phyloP scores from a whole-genome alignment of 78 protist genomes.

The Reticulomyxa filosa region DNA sequence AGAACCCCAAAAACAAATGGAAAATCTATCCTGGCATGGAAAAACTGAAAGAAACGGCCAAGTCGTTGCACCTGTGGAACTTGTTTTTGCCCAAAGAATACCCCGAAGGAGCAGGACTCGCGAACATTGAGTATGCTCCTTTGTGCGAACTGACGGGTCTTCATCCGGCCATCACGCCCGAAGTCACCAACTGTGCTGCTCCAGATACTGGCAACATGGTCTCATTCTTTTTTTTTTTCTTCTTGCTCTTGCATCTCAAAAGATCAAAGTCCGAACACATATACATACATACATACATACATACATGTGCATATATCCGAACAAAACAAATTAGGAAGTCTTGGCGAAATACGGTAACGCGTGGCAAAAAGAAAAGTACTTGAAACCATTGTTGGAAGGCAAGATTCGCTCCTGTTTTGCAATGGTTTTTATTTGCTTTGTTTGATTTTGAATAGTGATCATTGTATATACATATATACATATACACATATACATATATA shows the following conservation, averaged over 20 bases:
- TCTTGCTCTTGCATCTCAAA: too few relatives aligned
- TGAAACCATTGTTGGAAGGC: constrained; percentile 45
- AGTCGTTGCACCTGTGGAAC: neutral
- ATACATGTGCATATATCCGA: neutral
- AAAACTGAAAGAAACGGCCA: neutral
- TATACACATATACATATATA: neutral
- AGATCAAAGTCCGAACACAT: neutral
- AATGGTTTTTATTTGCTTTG: too few relatives aligned
- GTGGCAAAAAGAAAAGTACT: constrained; percentile 39
- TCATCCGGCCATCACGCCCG: neutral
- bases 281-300: neutral
- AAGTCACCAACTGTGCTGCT: constrained; percentile 31
- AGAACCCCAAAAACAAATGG: too few relatives aligned
- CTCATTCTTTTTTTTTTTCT: too few relatives aligned
- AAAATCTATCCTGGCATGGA: neutral
- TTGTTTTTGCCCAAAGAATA: neutral
- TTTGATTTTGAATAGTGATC: too few relatives aligned
- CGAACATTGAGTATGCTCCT: neutral
- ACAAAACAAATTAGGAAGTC: too few relatives aligned
- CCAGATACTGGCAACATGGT: constrained; percentile 79
- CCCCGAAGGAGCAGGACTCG: neutral
- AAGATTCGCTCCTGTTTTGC: constrained; percentile 38
- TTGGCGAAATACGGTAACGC: constrained; percentile 34
- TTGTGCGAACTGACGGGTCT: neutral
- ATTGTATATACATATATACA: neutral